These are phyloP conservation scores for Epichloe festucae DNA, from an alignment of 2,329 filamentous ascomycete genomes.

Conservation along the genomic window DNA sequence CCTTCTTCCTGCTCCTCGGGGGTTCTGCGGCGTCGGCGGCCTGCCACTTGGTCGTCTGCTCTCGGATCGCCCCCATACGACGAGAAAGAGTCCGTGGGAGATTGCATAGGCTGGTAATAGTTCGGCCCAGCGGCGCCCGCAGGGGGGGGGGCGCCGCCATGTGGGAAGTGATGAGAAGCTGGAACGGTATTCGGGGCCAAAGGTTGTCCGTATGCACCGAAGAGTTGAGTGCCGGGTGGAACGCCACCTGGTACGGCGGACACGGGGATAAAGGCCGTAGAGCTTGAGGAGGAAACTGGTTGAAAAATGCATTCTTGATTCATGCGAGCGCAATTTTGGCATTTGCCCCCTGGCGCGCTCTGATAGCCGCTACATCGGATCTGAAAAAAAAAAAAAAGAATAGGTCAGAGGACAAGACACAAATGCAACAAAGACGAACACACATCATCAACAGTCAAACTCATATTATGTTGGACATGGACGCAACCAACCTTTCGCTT, in stretches of 20 bases:
- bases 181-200: constrained; percentile 25
- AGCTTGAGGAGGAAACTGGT: constrained; percentile 42
- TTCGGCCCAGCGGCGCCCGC: constrained; percentile 20
- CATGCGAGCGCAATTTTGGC: constrained; percentile 48
- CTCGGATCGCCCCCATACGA: constrained; percentile 22
- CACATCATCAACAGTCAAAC: background rate
- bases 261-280: constrained; percentile 46
- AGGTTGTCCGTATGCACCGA: constrained; percentile 45
- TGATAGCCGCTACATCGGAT: constrained; percentile 50
- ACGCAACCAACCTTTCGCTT: constrained; percentile 39
- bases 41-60: constrained; percentile 18
- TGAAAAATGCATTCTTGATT: constrained; percentile 50
- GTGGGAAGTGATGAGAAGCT: constrained; percentile 11
- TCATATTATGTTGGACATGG: constrained; percentile 3
- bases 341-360: constrained; percentile 47
- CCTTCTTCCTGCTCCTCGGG: constrained; percentile 27
- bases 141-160: constrained; percentile 11
- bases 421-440: too few relatives aligned
- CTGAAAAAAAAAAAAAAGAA: constrained; percentile 17
- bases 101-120: constrained; percentile 30
- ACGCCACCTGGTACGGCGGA: constrained; percentile 45
- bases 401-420: constrained; percentile 1
- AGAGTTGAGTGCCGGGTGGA: constrained; percentile 42
- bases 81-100: constrained; percentile 31
- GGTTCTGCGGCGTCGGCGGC: constrained; percentile 24